Evolutionary conservation across 805 yeast species (phyloP).

Genomic region (Candida yuanshanica): DNA sequence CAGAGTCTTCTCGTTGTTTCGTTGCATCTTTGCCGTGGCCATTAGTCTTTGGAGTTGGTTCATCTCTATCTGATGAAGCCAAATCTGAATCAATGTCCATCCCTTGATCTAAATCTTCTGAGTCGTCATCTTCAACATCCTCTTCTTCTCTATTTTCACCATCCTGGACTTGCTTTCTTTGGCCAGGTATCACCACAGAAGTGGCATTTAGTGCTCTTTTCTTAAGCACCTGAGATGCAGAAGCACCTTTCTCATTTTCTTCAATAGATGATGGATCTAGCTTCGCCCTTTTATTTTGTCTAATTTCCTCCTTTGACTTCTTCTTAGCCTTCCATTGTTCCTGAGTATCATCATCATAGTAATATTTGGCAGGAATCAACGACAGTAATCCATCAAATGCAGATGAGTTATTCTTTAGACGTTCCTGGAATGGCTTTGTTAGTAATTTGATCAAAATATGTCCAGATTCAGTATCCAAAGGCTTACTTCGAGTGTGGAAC

Average conservation of each 20-base stretch:
- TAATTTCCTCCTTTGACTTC: slow-evolving; percentile 58
- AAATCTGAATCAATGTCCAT: slow-evolving; percentile 14
- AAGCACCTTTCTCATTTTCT: slow-evolving; percentile 42
- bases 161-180: slow-evolving; percentile 18
- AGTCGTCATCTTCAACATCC: slow-evolving; percentile 10
- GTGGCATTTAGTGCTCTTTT: slow-evolving; percentile 49
- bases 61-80: slow-evolving; percentile 18
- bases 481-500: slow-evolving; percentile 58
- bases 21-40: slow-evolving; percentile 6
- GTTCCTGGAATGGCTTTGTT: slow-evolving; percentile 39
- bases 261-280: slow-evolving; percentile 60
- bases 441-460: neutral
- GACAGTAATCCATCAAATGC: slow-evolving; percentile 89
- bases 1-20: slow-evolving; percentile 22
- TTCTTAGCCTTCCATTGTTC: slow-evolving; percentile 89
- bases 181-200: slow-evolving; percentile 35
- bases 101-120: slow-evolving; percentile 15
- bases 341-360: slow-evolving; percentile 84
- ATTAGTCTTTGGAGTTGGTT: slow-evolving; percentile 11
- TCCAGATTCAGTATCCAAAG: neutral
- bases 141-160: slow-evolving; percentile 11
- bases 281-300: slow-evolving; percentile 59
- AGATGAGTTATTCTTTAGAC: slow-evolving; percentile 68
- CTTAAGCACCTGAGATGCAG: slow-evolving; percentile 57
- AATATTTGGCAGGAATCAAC: slow-evolving; percentile 88